Evolutionary conservation across 208 protist genomes (phyloP).

Genomic region (Acanthamoeba triangularis): DNA sequence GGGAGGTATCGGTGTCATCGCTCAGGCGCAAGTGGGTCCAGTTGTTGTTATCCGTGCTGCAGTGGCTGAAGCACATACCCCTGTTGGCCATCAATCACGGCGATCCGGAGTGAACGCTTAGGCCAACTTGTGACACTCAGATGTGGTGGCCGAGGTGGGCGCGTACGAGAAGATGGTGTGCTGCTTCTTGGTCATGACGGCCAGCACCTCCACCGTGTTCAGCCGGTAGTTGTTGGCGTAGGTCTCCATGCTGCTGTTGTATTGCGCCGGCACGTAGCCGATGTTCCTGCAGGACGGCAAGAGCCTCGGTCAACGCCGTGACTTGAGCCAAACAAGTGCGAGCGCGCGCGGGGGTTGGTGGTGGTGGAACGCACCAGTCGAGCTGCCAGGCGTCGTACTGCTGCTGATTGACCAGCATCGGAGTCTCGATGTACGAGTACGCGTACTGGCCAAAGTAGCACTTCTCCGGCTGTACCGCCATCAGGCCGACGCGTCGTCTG

Average conservation of each 20-base stretch:
- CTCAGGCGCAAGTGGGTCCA: neutral
- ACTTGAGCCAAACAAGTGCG: neutral
- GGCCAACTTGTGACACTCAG: neutral
- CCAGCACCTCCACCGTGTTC: conserved; percentile 24
- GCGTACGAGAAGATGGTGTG: conserved; percentile 41
- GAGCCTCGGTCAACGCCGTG: too few relatives aligned
- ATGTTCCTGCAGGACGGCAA: neutral
- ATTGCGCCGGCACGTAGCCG: conserved; percentile 28
- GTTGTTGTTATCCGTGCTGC: conserved; percentile 34
- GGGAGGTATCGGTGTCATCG: neutral
- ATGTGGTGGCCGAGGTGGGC: neutral
- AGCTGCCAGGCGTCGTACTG: conserved; percentile 63
- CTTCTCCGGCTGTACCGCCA: neutral
- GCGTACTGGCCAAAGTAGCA: conserved; percentile 66
- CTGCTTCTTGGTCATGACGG: neutral
- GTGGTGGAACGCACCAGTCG: neutral
- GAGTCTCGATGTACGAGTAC: conserved; percentile 5
- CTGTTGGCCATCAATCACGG: neutral
- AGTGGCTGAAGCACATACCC: conserved; percentile 62
- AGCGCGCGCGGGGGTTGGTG: neutral
- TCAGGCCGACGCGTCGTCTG: neutral
- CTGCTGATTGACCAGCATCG: conserved; percentile 40
- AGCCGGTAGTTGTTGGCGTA: conserved; percentile 27
- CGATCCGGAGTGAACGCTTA: neutral
- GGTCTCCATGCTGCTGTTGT: conserved; percentile 64